These are phyloP conservation scores for Hydnomerulius pinastri DNA, from an alignment of 768 basidiomycete genomes.

Conservation along the genomic window DNA sequence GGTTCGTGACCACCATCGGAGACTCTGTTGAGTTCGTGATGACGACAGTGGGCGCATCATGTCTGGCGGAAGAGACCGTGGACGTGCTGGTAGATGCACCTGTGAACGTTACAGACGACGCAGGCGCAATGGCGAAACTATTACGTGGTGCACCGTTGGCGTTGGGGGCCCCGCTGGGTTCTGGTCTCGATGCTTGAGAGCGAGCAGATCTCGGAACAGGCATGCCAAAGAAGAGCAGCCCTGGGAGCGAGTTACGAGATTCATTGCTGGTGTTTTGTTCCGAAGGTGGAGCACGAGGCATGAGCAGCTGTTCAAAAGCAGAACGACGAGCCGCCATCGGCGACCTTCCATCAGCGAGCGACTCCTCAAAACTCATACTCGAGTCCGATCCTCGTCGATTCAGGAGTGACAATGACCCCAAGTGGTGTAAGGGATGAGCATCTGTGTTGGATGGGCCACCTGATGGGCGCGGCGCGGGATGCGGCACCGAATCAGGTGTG, in stretches of 20 bases:
- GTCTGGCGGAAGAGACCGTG: not conserved
- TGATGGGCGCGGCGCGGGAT: constrained; percentile 4
- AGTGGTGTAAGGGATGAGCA: constrained; percentile 11
- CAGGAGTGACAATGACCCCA: constrained; percentile 13
- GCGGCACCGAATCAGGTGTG: too few species aligned
- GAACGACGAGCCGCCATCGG: not conserved
- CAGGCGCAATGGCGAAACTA: constrained; percentile 1
- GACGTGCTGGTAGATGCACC: not conserved
- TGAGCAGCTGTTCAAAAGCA: not conserved
- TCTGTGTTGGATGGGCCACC: constrained; percentile 5
- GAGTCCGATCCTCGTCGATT: constrained; percentile 20
- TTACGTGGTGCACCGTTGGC: not conserved
- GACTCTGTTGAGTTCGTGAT: not conserved
- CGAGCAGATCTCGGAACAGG: not conserved
- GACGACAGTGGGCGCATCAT: not conserved
- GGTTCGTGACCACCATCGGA: constrained; percentile 1
- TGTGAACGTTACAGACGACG: not conserved
- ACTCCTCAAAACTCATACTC: constrained; percentile 1
- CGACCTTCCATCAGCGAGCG: not conserved
- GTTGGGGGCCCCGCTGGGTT: not conserved
- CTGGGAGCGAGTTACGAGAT: not conserved
- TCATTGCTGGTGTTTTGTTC: not conserved
- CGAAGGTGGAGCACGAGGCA: not conserved
- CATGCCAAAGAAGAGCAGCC: not conserved
- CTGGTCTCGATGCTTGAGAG: not conserved